Evolutionary conservation across 352 stramenopile genomes (phyloP).

Genomic region (Pythium aphanidermatum): DNA sequence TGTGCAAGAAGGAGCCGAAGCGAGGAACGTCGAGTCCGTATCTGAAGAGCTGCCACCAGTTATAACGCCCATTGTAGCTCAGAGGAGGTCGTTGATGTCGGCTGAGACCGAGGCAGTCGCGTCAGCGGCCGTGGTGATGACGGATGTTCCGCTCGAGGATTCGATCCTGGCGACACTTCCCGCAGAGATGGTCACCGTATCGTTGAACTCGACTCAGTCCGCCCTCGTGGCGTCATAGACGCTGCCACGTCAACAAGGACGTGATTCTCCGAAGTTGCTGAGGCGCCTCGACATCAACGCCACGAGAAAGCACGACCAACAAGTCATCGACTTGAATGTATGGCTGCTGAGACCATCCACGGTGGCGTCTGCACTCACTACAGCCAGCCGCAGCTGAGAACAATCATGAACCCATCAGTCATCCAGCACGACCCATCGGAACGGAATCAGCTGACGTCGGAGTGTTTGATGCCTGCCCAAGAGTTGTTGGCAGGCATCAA

Average conservation of each 20-base stretch:
- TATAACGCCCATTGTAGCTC: neutral
- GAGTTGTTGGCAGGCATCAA: too few species aligned
- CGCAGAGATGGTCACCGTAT: slow-evolving; percentile 14
- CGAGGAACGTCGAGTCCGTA: neutral
- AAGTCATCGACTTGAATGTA: too few species aligned
- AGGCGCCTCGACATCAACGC: too few species aligned
- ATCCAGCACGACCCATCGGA: too few species aligned
- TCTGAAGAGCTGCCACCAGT: slow-evolving; percentile 9
- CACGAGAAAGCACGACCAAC: too few species aligned
- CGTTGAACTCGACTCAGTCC: slow-evolving; percentile 12
- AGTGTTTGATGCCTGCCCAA: too few species aligned
- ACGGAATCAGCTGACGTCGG: too few species aligned
- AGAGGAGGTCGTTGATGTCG: neutral
- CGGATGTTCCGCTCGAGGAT: slow-evolving; percentile 1
- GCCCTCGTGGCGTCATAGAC: neutral
- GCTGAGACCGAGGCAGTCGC: neutral
- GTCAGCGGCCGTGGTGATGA: neutral
- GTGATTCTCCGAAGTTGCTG: neutral
- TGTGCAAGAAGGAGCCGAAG: too few species aligned
- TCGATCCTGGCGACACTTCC: slow-evolving; percentile 14
- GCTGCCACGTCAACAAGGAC: neutral
- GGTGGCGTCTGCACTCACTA: too few species aligned
- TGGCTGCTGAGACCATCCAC: too few species aligned
- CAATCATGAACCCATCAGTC: too few species aligned
- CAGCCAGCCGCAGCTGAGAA: too few species aligned